phyloP scores from a whole-genome alignment of 2,329 filamentous ascomycete genomes.

The Diaporthe destruens region DNA sequence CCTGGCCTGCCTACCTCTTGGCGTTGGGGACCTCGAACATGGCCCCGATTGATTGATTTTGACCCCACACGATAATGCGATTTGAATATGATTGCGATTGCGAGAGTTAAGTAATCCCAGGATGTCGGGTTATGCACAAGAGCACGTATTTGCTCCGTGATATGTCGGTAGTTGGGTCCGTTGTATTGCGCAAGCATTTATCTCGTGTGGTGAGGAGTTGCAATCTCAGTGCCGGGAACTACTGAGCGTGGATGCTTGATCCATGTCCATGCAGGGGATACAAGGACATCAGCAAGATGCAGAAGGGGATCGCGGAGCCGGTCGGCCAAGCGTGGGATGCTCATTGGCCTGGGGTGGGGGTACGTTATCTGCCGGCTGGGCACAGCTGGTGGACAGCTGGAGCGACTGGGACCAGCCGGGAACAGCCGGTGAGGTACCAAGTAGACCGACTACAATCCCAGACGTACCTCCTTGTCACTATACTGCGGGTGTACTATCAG shows the following conservation, averaged over 20 bases:
- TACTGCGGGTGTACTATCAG: slow-evolving; percentile 13
- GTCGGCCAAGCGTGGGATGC: background rate
- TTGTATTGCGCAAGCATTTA: slow-evolving; percentile 23
- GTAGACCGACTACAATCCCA: no score
- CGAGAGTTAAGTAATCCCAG: slow-evolving; percentile 1
- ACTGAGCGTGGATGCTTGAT: slow-evolving; percentile 7
- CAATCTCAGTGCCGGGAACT: slow-evolving; percentile 22
- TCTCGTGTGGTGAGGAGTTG: slow-evolving; percentile 9
- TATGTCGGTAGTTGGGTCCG: slow-evolving; percentile 31
- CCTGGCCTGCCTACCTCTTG: slow-evolving; percentile 57
- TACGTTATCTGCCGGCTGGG: background rate
- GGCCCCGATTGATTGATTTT: background rate
- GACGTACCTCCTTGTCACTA: slow-evolving; percentile 23
- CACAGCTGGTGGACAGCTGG: background rate
- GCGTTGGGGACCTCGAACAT: slow-evolving; percentile 68
- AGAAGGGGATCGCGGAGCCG: slow-evolving; percentile 35
- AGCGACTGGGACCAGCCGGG: no score
- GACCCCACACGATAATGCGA: slow-evolving; percentile 9
- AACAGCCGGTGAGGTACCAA: no score
- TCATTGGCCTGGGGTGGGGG: no score
- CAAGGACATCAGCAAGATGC: background rate
- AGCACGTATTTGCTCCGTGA: slow-evolving; percentile 10
- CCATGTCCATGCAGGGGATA: slow-evolving; percentile 30
- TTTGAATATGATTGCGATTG: background rate
- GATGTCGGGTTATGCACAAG: background rate